Conservation (phyloP, 2,329 filamentous ascomycete species). For the Graphilbum ipis-grandicollis region DNA sequence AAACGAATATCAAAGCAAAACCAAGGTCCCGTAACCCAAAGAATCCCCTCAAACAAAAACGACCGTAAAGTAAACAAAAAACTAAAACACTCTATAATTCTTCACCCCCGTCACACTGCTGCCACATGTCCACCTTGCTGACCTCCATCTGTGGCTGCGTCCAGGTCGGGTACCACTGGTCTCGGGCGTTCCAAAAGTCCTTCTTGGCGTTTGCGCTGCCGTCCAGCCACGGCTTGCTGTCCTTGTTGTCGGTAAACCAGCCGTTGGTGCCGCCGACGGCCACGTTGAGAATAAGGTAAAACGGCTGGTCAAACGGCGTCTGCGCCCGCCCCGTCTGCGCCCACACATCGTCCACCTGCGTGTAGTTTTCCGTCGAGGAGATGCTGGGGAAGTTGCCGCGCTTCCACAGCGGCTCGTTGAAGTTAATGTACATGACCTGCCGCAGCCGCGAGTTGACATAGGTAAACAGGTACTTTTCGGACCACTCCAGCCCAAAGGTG, state of each 20-base stretch:
- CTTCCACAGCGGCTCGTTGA: conserved; percentile 49
- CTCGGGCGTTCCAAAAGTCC: conserved; percentile 59
- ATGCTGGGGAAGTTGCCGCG: conserved; percentile 50
- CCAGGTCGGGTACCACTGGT: conserved; percentile 57
- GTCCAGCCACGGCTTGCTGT: conserved; percentile 67
- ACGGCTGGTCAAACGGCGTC: conserved; percentile 59
- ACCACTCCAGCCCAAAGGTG: conserved; percentile 73
- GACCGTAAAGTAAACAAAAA: not conserved
- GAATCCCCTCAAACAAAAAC: not conserved
- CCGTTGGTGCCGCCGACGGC: conserved; percentile 66
- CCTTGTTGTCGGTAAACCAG: conserved; percentile 61
- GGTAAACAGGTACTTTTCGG: conserved; percentile 73
- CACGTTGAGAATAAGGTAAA: conserved; percentile 61
- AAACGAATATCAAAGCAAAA: too few relatives aligned
- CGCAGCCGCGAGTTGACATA: conserved; percentile 68
- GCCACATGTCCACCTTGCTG: conserved; percentile 52
- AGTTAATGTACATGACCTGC: conserved; percentile 66
- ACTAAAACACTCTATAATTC: conserved; percentile 12
- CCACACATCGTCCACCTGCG: conserved; percentile 47
- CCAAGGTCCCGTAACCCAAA: too few relatives aligned
- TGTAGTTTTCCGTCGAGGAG: conserved; percentile 39
- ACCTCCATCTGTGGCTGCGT: conserved; percentile 49
- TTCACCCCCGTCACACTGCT: conserved; percentile 48
- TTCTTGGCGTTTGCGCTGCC: conserved; percentile 44
- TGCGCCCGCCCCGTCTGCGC: conserved; percentile 37